phyloP scores from a whole-genome alignment of 345 rosid species.

The Gossypium anomalum region DNA sequence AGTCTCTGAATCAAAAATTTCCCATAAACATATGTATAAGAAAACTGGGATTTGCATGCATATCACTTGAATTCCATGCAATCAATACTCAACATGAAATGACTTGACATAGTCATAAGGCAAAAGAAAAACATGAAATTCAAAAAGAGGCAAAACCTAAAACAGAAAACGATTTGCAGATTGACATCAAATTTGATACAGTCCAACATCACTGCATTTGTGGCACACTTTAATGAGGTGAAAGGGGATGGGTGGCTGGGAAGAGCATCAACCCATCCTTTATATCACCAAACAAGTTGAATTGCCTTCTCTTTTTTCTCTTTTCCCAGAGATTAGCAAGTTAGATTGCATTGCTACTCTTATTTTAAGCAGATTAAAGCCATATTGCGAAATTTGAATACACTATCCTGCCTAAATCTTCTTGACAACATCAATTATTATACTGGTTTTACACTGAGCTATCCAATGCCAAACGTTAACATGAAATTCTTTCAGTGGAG shows the following conservation, averaged over 20 bases:
- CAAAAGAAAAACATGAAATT: neutral
- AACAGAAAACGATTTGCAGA: neutral
- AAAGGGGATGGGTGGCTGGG: neutral
- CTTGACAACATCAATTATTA: neutral
- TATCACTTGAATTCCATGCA: neutral
- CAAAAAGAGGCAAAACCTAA: neutral
- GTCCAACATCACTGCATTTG: neutral
- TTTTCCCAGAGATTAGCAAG: neutral
- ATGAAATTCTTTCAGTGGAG: neutral
- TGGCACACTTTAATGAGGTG: neutral
- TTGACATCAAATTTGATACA: neutral
- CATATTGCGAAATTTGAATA: neutral
- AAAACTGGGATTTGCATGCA: constrained; percentile 1
- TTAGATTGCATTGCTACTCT: neutral
- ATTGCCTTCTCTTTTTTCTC: neutral
- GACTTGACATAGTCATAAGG: neutral
- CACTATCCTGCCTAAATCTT: neutral
- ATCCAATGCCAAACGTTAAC: neutral
- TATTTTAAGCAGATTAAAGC: neutral
- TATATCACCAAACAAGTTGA: neutral
- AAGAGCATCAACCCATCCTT: neutral
- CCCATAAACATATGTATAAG: neutral
- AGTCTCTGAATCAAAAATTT: neutral
- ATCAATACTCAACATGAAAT: constrained; percentile 9
- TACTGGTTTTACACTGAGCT: neutral